Evolutionary conservation across 768 basidiomycete species (phyloP), one percentile per base, ranked within the genome.

Genomic region (Phaffia australis): DNA sequence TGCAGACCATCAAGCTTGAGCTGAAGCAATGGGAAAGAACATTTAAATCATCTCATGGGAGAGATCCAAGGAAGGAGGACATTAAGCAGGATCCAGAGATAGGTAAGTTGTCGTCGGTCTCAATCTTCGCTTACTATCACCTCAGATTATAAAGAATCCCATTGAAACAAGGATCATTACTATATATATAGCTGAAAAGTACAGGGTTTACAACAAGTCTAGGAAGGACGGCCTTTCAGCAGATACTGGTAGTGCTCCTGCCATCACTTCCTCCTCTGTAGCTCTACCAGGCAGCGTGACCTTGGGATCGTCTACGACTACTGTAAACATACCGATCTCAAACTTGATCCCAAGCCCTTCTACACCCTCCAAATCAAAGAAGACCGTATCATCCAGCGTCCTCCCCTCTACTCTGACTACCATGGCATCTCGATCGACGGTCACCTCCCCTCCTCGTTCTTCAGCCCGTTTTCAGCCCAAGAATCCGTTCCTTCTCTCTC

Each of bases 31-130:
- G 67, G 67, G 67, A 69, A 58, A 56, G 50, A 19, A 15, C 62
- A 0, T 69, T 69, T 50, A 63, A 63, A 29, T 21, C 58, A 6
- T 46, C n/a, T 16, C 16, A 69, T 23, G 57, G 62, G 8, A 23
- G 67, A 14, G 67, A 69, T n/a, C 56, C 67, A 21, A 58, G 19
- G 32, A 69, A 69, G 58, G 67, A 63, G 23, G 67, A 69, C 46
- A 69, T 69, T 56, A 69, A 69, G 52, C 11, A 8, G 1, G 63
- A 59, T n/a, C 55, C 67, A 27, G 52, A 51, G 51, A 69, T 69
- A 29, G 62, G 67, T 67, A 21, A 18, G 59, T 63, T 25, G 57
- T 29, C 9, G 25, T 29, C 25, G 56, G 51, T 58, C 27, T 59
- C 58, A 56, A 19, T 25, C 46, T 52, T 14, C 48, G 23, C 27